Evolutionary conservation across 768 basidiomycete species (phyloP).

Genomic region (Cyathus striatus): DNA sequence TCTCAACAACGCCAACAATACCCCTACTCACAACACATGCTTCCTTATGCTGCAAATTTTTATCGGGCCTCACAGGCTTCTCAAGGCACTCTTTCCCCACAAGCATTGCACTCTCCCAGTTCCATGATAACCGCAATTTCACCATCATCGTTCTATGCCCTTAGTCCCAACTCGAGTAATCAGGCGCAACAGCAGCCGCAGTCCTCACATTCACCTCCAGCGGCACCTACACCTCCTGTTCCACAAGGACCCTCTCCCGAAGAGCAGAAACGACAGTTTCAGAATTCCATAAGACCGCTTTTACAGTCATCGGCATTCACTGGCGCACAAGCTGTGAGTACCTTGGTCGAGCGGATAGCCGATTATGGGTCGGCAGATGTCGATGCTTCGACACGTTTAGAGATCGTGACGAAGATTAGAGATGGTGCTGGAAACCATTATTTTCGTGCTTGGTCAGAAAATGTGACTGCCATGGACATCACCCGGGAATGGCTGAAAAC

Average conservation of each 20-base stretch:
- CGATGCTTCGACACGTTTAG: conserved; percentile 61
- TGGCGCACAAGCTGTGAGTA: conserved; percentile 62
- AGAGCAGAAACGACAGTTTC: conserved; percentile 52
- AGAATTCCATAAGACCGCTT: conserved; percentile 45
- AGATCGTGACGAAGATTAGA: conserved; percentile 62
- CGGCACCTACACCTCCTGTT: conserved; percentile 13
- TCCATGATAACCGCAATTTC: conserved; percentile 35
- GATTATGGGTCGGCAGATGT: conserved; percentile 62
- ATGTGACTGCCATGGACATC: conserved; percentile 68
- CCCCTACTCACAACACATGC: conserved; percentile 10
- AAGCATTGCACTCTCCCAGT: conserved; percentile 59
- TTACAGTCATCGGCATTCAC: conserved; percentile 57
- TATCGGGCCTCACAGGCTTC: conserved; percentile 27
- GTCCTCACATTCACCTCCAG: conserved; percentile 10
- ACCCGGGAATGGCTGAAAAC: conserved; percentile 78
- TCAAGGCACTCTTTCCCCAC: conserved; percentile 69
- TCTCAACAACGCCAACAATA: conserved; percentile 18
- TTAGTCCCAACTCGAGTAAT: too few relatives aligned
- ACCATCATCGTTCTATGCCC: conserved; percentile 29
- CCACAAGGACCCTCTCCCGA: conserved; percentile 26
- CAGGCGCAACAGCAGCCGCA: too few relatives aligned
- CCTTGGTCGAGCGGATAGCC: conserved; percentile 53
- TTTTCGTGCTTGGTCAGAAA: conserved; percentile 84
- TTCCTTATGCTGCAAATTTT: conserved; percentile 10
- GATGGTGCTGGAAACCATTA: conserved; percentile 85